These are phyloP conservation scores for Nicotiana knightiana DNA, from an alignment of 257 asterid species.

Conservation along the genomic window DNA sequence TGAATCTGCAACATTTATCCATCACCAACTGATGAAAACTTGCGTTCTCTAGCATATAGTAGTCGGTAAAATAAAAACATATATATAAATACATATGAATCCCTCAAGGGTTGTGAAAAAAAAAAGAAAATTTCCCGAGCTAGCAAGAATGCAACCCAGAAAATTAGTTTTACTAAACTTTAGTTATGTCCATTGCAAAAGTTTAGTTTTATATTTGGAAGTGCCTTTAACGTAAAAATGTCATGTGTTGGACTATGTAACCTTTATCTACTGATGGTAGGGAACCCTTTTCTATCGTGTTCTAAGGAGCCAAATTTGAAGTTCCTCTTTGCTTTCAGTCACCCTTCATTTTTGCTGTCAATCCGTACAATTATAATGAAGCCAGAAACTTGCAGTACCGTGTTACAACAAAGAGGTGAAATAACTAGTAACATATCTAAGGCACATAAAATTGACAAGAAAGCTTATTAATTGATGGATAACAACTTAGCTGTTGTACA, in stretches of 20 bases:
- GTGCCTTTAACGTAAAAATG: too few species aligned
- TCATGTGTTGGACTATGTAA: neutral
- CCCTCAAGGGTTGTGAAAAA: too few species aligned
- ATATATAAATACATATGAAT: too few species aligned
- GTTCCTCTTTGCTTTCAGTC: neutral
- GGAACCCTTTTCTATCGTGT: neutral
- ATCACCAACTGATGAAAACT: neutral
- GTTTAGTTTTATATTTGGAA: neutral
- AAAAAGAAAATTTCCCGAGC: neutral
- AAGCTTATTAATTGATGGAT: neutral
- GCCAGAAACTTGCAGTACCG: neutral
- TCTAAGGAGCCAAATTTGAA: neutral
- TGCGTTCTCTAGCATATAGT: neutral
- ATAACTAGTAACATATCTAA: neutral
- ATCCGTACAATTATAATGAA: neutral
- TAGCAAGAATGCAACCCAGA: neutral
- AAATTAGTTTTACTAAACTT: neutral
- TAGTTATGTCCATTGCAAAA: neutral
- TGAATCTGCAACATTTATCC: neutral
- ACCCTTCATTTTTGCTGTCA: neutral
- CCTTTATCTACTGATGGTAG: neutral
- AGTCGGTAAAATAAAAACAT: neutral
- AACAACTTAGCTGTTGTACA: neutral
- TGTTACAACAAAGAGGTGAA: neutral
- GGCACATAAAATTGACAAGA: neutral